Evolutionary conservation across 1,139 yeast genomes (phyloP), one percentile per base, ranked within the genome.

Genomic region (Saccharomycopsis hybrid): DNA sequence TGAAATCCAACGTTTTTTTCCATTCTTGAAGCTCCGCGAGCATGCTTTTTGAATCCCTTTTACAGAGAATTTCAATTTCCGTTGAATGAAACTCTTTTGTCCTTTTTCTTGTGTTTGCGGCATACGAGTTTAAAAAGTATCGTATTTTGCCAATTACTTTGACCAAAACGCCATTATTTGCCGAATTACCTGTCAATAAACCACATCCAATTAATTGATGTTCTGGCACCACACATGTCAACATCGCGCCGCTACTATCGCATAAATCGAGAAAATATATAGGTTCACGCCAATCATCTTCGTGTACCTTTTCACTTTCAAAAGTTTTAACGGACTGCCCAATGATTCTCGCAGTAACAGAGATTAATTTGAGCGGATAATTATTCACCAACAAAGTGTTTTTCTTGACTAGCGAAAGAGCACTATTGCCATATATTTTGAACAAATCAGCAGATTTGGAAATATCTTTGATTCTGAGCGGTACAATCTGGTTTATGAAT

Each of bases 161-260:
- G 4, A 52, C 39, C 41, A 52, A 38, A 11, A 39, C 28, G 11
- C 54, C 49, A 11, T 31, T 24, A 31, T 44, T 50, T 11, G 29
- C 39, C 11, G 27, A 7, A 4, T 27, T 36, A 7, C 30, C 4
- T 9, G 46, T 46, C 11, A 11, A n/a, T n/a, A 52, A 44, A 8
- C 55, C 55, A 18, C 41, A 30, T 28, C 37, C 47, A 11, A 51
- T 29, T 11, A 47, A 47, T 43, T 41, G 44, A 42, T 52, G 43
- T 30, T 50, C 50, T 13, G 46, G 47, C 4, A 48, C 31, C 18
- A 47, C 48, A 35, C 55, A 50, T 4, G 47, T 43, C 8, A 52
- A n/a, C 18, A 35, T 18, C 7, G 39, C 9, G 11, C 52, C 55
- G 35, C 50, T 50, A 8, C 48, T 40, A 31, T 52, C 55, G 41